A percentile compares a stretch with the other conserved stretches of the same genome.
Evolutionary conservation across 1,139 yeast species (phyloP).

Genomic region (Sugiyamaella pinicola): DNA sequence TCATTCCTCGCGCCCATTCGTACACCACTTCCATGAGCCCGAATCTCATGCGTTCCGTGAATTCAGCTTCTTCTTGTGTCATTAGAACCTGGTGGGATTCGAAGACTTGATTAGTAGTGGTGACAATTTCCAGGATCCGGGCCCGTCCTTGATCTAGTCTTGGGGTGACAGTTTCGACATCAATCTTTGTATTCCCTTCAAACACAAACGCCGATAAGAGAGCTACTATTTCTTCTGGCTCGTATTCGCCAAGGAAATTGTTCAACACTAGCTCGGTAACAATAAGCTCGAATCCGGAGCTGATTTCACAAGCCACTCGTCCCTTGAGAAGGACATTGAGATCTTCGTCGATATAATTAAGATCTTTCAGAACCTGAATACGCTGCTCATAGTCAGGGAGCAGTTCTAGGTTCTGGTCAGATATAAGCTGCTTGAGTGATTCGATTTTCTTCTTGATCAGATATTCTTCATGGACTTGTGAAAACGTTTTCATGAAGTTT

Average conservation of each 20-base stretch:
- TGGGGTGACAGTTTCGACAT: slow-evolving; percentile 70
- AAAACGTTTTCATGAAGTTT: slow-evolving; percentile 53
- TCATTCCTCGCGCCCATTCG: slow-evolving; percentile 97
- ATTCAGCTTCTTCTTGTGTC: slow-evolving; percentile 84
- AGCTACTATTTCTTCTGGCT: slow-evolving; percentile 95
- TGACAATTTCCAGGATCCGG: slow-evolving; percentile 70
- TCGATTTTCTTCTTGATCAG: slow-evolving; percentile 55
- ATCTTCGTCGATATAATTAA: slow-evolving; percentile 75
- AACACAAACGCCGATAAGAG: slow-evolving; percentile 87
- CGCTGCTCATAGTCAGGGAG: slow-evolving; percentile 94
- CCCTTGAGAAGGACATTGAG: slow-evolving; percentile 84
- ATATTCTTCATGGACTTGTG: slow-evolving; percentile 52
- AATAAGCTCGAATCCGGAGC: slow-evolving; percentile 87
- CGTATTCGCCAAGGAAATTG: slow-evolving; percentile 89
- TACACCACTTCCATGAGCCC: slow-evolving; percentile 91
- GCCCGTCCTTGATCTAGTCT: slow-evolving; percentile 76
- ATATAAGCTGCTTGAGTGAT: slow-evolving; percentile 60
- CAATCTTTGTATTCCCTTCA: slow-evolving; percentile 72
- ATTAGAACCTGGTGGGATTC: slow-evolving; percentile 69
- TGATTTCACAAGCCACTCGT: slow-evolving; percentile 82
- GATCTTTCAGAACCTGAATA: slow-evolving; percentile 67
- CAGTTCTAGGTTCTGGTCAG: slow-evolving; percentile 86
- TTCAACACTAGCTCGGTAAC: slow-evolving; percentile 87
- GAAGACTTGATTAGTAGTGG: slow-evolving; percentile 61
- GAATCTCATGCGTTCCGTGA: slow-evolving; percentile 79